Evolutionary conservation across 2,329 filamentous ascomycete genomes (phyloP).

Genomic region (Cladobotryum mycophilum): DNA sequence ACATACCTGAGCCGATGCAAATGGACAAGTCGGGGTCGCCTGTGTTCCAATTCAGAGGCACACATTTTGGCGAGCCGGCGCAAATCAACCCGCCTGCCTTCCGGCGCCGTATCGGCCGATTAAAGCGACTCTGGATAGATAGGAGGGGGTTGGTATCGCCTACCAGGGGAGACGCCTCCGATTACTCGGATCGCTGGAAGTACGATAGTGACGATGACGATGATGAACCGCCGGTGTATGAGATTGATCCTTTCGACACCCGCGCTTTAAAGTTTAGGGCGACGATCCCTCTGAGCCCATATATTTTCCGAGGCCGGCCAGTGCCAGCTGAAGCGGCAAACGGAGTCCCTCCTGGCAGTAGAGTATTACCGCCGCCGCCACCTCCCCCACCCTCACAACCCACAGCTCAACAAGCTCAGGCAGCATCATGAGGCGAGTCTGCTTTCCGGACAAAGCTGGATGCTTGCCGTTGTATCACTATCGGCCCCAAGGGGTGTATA

Average conservation of each 20-base stretch:
- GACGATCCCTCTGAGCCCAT: conserved; percentile 46
- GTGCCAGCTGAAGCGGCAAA: conserved; percentile 23
- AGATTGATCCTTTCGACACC: conserved; percentile 65
- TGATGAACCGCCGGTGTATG: conserved; percentile 67
- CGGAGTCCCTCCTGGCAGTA: conserved; percentile 18
- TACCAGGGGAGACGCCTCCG: conserved; percentile 37
- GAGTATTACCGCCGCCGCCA: conserved; percentile 20
- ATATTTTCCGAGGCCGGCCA: conserved; percentile 34
- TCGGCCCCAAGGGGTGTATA: conserved; percentile 7
- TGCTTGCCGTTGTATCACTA: conserved; percentile 17
- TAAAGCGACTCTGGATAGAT: conserved; percentile 84
- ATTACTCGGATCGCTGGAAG: conserved; percentile 67
- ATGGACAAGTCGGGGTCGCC: conserved; percentile 29
- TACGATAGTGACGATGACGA: conserved; percentile 86
- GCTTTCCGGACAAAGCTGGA: conserved; percentile 1
- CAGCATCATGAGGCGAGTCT: conserved; percentile 17
- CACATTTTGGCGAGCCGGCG: conserved; percentile 31
- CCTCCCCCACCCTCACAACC: conserved; percentile 13
- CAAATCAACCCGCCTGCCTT: conserved; percentile 56
- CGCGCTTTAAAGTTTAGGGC: conserved; percentile 55
- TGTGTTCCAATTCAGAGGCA: conserved; percentile 41
- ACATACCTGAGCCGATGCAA: conserved; percentile 37
- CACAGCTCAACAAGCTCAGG: conserved; percentile 18
- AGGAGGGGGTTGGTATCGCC: conserved; percentile 59
- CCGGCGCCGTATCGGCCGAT: conserved; percentile 75